Percentiles rank a stretch among this genome's conserved stretches.
Conservation (phyloP, 1,284 basidiomycete genomes). For the Omphalotus olearius region DNA sequence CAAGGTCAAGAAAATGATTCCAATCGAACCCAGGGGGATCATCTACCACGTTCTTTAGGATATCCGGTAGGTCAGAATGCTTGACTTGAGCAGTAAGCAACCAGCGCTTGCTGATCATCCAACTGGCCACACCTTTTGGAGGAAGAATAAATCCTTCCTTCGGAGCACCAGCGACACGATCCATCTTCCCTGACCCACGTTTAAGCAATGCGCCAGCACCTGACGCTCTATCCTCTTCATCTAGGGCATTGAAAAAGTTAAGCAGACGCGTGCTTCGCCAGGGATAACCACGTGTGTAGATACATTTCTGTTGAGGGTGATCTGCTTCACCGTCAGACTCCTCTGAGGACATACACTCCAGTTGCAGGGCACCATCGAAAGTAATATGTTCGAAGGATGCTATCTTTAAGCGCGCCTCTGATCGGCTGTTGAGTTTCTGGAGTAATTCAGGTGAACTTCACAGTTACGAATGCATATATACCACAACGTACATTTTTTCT, state of each 20-base stretch:
- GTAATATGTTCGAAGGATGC: conserved; percentile 49
- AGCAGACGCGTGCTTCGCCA: conserved; percentile 63
- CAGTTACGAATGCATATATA: background rate
- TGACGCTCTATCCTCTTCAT: conserved; percentile 48
- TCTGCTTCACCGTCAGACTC: conserved; percentile 58
- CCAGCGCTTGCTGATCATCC: conserved; percentile 75
- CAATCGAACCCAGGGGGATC: conserved; percentile 47
- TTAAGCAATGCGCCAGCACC: conserved; percentile 41
- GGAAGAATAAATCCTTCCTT: conserved; percentile 60
- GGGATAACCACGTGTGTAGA: conserved; percentile 49
- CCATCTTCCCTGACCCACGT: conserved; percentile 50
- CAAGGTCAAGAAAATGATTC: conserved; percentile 42
- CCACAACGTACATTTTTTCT: conserved; percentile 51
- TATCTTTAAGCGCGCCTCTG: conserved; percentile 49
- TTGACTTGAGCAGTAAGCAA: conserved; percentile 32
- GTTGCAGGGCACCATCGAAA: conserved; percentile 64
- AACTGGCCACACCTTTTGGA: conserved; percentile 56
- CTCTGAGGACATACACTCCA: conserved; percentile 77
- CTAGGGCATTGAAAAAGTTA: conserved; percentile 53
- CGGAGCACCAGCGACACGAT: conserved; percentile 46
- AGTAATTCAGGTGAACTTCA: conserved; percentile 4
- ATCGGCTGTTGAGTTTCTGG: conserved; percentile 64
- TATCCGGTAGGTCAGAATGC: conserved; percentile 42
- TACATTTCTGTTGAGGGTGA: conserved; percentile 24
- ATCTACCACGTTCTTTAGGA: conserved; percentile 38